These are phyloP conservation scores for Mallotus japonicus DNA, from an alignment of 441 rosid genomes.

Conservation along the genomic window DNA sequence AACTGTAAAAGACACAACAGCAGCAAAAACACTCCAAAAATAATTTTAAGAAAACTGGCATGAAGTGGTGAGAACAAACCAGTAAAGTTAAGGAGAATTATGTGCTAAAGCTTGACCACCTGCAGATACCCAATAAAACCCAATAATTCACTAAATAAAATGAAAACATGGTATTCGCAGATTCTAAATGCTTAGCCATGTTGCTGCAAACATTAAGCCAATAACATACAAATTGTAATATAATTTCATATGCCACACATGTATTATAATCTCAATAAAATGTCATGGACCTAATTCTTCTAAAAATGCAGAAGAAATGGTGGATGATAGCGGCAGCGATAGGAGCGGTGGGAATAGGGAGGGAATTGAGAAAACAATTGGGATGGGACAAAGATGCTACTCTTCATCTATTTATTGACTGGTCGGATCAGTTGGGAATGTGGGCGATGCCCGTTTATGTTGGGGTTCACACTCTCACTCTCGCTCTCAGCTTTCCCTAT, in stretches of 20 bases:
- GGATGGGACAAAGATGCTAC: conserved; percentile 65
- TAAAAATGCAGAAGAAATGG: conserved; percentile 47
- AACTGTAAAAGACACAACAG: conserved; percentile 18
- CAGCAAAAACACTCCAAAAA: not conserved
- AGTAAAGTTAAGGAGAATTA: conserved; percentile 80
- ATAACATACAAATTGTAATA: not conserved
- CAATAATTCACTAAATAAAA: conserved; percentile 96
- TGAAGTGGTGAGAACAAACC: conserved; percentile 42
- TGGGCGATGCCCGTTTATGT: conserved; percentile 87
- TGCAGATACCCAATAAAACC: conserved; percentile 94
- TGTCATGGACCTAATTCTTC: no score
- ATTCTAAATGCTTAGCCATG: conserved; percentile 77
- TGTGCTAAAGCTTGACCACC: conserved; percentile 74
- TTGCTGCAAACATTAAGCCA: conserved; percentile 28
- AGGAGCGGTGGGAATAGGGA: conserved; percentile 31
- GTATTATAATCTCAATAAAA: no score
- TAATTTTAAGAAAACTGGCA: no score
- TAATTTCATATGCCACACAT: not conserved
- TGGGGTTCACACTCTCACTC: conserved; percentile 64
- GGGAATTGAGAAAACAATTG: conserved; percentile 41
- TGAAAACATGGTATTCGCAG: conserved; percentile 92
- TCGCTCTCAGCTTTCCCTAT: conserved; percentile 75
- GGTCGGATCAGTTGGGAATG: conserved; percentile 67
- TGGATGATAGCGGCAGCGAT: conserved; percentile 40
- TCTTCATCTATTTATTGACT: conserved; percentile 40